Conservation (phyloP, 768 basidiomycete species). For the Suillus occidentalis region DNA sequence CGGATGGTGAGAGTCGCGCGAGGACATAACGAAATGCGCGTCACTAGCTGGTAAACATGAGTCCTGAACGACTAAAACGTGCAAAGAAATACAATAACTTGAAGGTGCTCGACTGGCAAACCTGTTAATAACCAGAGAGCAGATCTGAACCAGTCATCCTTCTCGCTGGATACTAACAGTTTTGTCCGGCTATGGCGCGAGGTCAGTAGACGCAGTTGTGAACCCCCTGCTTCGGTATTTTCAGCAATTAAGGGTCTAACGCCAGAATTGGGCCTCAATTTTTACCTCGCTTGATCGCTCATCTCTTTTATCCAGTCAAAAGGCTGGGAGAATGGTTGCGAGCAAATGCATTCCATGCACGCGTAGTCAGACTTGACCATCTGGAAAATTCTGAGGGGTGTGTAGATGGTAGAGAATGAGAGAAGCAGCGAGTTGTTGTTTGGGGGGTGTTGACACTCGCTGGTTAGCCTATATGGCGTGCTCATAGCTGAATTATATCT, state of each 20-base stretch:
- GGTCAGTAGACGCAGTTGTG: neutral
- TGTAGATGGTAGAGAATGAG: neutral
- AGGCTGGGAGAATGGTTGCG: neutral
- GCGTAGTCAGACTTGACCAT: neutral
- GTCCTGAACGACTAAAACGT: neutral
- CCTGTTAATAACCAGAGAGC: neutral
- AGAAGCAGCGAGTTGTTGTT: neutral
- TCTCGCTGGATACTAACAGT: neutral
- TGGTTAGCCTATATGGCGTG: neutral
- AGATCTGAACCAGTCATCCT: neutral
- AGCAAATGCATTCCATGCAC: neutral
- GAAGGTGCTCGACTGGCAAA: neutral
- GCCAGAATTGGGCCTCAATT: neutral
- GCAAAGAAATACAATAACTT: neutral
- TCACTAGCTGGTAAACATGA: neutral
- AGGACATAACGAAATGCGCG: too few relatives aligned
- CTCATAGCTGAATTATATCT: neutral
- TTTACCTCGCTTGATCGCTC: too few relatives aligned
- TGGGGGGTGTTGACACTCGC: neutral
- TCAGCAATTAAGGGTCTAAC: neutral
- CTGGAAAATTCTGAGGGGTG: neutral
- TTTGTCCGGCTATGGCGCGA: neutral
- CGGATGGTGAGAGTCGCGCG: too few relatives aligned
- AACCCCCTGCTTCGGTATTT: neutral
- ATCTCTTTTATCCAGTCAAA: neutral